These are phyloP conservation scores for Solioccasus polychromus DNA, from an alignment of 768 basidiomycete genomes.

Conservation along the genomic window DNA sequence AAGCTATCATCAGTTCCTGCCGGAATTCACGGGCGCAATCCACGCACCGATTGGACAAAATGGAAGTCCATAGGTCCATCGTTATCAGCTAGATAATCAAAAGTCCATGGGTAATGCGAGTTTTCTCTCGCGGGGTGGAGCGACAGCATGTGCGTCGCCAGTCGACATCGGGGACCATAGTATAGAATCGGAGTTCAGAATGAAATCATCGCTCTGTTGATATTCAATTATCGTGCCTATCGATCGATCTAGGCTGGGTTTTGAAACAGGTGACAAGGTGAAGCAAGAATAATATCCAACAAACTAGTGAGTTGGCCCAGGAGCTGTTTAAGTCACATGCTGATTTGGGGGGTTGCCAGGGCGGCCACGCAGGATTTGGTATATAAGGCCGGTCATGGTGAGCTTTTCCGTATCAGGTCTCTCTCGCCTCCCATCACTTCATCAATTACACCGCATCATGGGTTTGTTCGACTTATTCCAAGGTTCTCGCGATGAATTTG, in stretches of 20 bases:
- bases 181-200: not conserved
- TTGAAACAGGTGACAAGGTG: constrained; percentile 10
- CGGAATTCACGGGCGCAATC: not conserved
- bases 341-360: constrained; percentile 14
- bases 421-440: not conserved
- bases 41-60: not conserved
- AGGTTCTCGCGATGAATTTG: not conserved
- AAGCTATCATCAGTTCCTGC: not conserved
- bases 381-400: constrained; percentile 14
- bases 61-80: too few relatives aligned
- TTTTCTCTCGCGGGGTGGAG: not conserved
- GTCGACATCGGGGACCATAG: not conserved
- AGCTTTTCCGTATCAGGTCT: not conserved
- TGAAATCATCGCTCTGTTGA: not conserved
- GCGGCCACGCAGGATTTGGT: constrained; percentile 9
- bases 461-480: constrained; percentile 2
- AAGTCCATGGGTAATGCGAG: too few relatives aligned
- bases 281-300: constrained; percentile 14
- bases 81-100: too few relatives aligned
- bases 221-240: constrained; percentile 12
- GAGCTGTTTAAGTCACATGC: constrained; percentile 4
- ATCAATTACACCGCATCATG: constrained; percentile 12
- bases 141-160: not conserved
- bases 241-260: constrained; percentile 13
- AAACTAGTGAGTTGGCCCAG: too few relatives aligned